A percentile compares a stretch with the other conserved stretches of the same genome.
These are phyloP conservation scores for Millerozyma acaciae DNA, from an alignment of 805 yeast species.

Conservation along the genomic window DNA sequence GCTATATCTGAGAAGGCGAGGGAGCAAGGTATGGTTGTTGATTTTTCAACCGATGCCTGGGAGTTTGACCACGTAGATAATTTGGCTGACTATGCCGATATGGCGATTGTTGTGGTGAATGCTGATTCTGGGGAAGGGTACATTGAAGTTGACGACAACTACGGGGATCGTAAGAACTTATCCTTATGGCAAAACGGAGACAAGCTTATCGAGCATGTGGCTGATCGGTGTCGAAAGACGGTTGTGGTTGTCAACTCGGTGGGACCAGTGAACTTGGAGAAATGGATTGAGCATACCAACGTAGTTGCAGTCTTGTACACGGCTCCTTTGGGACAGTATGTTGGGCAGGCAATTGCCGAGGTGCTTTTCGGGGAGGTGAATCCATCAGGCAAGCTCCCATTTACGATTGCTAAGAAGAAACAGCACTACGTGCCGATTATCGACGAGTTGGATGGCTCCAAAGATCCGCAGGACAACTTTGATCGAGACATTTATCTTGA, in stretches of 20 bases:
- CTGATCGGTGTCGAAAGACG: slow-evolving; percentile 49
- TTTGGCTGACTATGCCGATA: slow-evolving; percentile 47
- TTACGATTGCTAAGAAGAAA: slow-evolving; percentile 54
- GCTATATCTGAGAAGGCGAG: slow-evolving; percentile 48
- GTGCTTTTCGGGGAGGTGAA: slow-evolving; percentile 57
- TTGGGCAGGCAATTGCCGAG: slow-evolving; percentile 56
- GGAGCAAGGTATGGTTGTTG: slow-evolving; percentile 42
- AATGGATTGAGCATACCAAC: slow-evolving; percentile 54
- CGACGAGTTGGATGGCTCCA: slow-evolving; percentile 26
- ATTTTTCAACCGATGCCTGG: slow-evolving; percentile 44
- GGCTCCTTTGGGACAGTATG: slow-evolving; percentile 55
- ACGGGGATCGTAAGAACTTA: slow-evolving; percentile 53
- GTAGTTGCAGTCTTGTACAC: slow-evolving; percentile 55
- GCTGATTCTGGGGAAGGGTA: slow-evolving; percentile 60
- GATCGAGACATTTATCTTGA: slow-evolving; percentile 50
- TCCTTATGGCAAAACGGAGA: slow-evolving; percentile 59
- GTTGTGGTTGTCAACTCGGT: slow-evolving; percentile 58
- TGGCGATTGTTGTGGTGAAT: slow-evolving; percentile 51
- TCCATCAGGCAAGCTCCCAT: slow-evolving; percentile 63
- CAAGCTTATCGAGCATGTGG: slow-evolving; percentile 45
- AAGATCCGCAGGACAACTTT: slow-evolving; percentile 40
- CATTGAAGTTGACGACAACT: slow-evolving; percentile 53
- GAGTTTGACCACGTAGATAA: slow-evolving; percentile 42
- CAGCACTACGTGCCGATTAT: slow-evolving; percentile 45
- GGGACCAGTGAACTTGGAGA: slow-evolving; percentile 58